These are phyloP conservation scores for Candida neerlandica DNA, from an alignment of 1,139 yeast species.

Conservation along the genomic window DNA sequence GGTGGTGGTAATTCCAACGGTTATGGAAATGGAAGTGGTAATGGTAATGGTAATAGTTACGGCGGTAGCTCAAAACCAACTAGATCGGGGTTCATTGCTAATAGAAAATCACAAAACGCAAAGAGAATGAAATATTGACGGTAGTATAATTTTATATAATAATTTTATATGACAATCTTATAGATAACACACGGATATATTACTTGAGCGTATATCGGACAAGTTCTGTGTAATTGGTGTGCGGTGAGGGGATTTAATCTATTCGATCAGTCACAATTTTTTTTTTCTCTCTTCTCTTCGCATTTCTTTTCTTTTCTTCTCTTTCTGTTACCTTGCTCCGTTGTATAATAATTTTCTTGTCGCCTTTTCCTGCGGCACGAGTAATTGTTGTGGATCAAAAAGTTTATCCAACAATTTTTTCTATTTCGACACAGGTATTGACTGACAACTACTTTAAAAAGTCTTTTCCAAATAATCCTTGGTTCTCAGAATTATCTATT, in stretches of 20 bases:
- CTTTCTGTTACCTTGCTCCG: not conserved
- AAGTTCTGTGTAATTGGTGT: not conserved
- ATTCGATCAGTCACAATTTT: not conserved
- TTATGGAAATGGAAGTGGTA: not conserved
- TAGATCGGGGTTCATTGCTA: slow-evolving; percentile 23
- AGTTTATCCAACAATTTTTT: not conserved
- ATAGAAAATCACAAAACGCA: slow-evolving; percentile 16
- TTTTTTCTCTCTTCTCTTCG: not conserved
- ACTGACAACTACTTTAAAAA: not conserved
- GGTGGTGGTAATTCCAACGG: not conserved
- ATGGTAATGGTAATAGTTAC: not conserved
- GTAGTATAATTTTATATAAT: too few relatives aligned
- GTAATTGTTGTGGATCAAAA: too few relatives aligned
- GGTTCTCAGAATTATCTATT: too few relatives aligned
- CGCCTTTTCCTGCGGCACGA: too few relatives aligned
- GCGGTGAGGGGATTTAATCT: not conserved
- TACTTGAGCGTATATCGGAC: not conserved
- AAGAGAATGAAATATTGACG: slow-evolving; percentile 13
- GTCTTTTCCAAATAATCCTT: not conserved
- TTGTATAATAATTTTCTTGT: not conserved
- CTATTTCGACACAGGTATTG: not conserved
- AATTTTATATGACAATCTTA: not conserved
- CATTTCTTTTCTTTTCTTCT: not conserved
- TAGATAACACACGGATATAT: not conserved
- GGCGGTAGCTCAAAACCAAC: slow-evolving; percentile 18